Base-by-base conservation (phyloP, 2,329 filamentous ascomycete genomes). In the Chrysoporthe puriensis region DNA sequence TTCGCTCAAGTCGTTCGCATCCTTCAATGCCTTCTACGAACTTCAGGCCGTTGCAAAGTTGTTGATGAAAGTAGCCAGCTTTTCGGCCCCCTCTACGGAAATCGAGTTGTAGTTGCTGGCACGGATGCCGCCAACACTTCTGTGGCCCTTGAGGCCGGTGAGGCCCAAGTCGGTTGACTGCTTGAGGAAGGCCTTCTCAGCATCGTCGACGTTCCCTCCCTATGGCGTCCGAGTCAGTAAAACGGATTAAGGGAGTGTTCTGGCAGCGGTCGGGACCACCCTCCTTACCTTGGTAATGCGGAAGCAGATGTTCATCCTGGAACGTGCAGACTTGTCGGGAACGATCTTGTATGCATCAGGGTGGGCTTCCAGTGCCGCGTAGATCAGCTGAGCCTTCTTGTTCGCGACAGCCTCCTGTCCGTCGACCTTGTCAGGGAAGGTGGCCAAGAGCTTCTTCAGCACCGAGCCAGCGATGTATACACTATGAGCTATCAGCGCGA, bases 301-400 rank as follows among this genome's bases (percentile, higher is more conserved):
- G 85, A 97, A 97, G 84, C 94, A 97, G 68, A 98, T 92, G 80
- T 98, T 98, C 91, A 98, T 97, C 66, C 93, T 85, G 73, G 92
- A 97, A 66, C 94, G 90, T 3, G 86, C 91, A 32, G 82, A 82
- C 80, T 91, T 91, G 72, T 91, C 86, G 0, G 94, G 93, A 0
- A 97, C 89, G 43, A 97, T 78, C 68, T 82, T 84, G 81, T 96
- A 98, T n/a, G 91, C 80, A 0, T 89, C 81, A 0, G 91, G 86
- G 73, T 91, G 84, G 57, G 86, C 87, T 72, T 97, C 95, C 8
- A 98, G 84, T 0, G 89, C 89, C 1, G 79, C 82, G 76, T 99
- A 98, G 64, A 98, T 88, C 43, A 91, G 77, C 18, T 86, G 74
- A 0, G 95, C 91, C 81, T 98, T 98, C 72, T 90, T 81, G 50